Evolutionary conservation across 2,329 filamentous ascomycete genomes (phyloP), one percentile per base, ranked within the genome.

Genomic region (Ampelomyces quisqualis): DNA sequence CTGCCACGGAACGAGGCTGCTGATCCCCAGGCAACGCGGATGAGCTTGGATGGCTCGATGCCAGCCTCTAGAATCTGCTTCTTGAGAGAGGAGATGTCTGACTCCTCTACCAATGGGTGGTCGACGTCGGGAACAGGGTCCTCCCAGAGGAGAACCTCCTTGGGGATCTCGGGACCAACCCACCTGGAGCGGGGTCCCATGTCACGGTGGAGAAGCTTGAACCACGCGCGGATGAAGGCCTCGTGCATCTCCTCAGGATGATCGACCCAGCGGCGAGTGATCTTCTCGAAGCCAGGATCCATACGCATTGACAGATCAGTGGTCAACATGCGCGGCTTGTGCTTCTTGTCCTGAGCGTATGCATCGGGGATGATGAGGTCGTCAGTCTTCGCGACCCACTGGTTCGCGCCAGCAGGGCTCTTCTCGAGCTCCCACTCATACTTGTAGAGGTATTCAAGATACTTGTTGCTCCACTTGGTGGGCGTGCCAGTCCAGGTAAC

Each of bases 151-250:
- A 85, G 74, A 9, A 75, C 73, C 74, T 90, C 84, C 38, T 75
- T 72, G 33, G 86, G 85, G 13, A 88, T 74, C 69, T 90, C 86
- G 1, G 86, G 86, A 20, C 86, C 86, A 32, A 89, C 60, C 75
- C 86, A 90, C 62, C 84, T 84, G 17, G 77, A 64, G 38, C 79
- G 74, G 29, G 86, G 86, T 11, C 86, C 86, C 71, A 90, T 79
- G 65, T 90, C 86, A 72, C 86, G 85, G 73, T 90, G 86, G 22
- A 86, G 75, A 28, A 90, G 78, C 80, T 90, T 90, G 79, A 88
- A 90, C 86, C 86, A 90, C 10, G 86, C 86, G 34, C 80, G 79
- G 15, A 78, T 75, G 60, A 90, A 90, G 7, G 78, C 82, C 46
- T 88, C 81, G 38, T 76, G 77, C 26, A 90, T 77, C 73, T 87